Evolutionary conservation across 192 early-diverging fungal species (phyloP).

Genomic region (Rhizophagus clarus): DNA sequence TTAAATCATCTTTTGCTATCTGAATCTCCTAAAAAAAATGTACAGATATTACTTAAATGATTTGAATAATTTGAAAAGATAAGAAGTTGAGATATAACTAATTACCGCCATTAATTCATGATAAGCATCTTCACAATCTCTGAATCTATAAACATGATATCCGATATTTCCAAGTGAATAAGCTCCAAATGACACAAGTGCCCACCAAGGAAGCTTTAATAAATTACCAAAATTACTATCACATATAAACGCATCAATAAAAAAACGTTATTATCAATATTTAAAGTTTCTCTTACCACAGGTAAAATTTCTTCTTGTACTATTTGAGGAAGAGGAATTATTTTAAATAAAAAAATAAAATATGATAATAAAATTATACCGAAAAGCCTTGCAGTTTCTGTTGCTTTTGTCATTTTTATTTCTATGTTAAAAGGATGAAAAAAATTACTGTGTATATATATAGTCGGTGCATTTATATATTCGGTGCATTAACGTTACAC

Average conservation of each 20-base stretch:
- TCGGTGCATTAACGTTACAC: too few species aligned
- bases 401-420: conserved; percentile 19
- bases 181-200: conserved; percentile 81
- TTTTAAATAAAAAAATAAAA: neutral
- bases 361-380: neutral
- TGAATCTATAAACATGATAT: conserved; percentile 82
- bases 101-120: conserved; percentile 75
- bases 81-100: neutral
- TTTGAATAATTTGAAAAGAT: too few species aligned
- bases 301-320: conserved; percentile 5
- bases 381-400: neutral
- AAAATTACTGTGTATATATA: neutral
- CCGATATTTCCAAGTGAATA: conserved; percentile 89
- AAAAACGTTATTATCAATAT: neutral
- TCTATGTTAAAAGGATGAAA: too few species aligned
- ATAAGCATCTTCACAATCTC: conserved; percentile 92
- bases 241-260: neutral
- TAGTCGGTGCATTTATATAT: too few species aligned
- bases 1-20: conserved; percentile 23
- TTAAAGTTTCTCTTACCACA: neutral
- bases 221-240: neutral
- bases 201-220: conserved; percentile 75
- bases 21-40: conserved; percentile 21
- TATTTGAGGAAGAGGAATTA: neutral
- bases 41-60: too few species aligned